Evolutionary conservation across 306 rosid species (phyloP).

Genomic region (Notholithocarpus densiflorus): DNA sequence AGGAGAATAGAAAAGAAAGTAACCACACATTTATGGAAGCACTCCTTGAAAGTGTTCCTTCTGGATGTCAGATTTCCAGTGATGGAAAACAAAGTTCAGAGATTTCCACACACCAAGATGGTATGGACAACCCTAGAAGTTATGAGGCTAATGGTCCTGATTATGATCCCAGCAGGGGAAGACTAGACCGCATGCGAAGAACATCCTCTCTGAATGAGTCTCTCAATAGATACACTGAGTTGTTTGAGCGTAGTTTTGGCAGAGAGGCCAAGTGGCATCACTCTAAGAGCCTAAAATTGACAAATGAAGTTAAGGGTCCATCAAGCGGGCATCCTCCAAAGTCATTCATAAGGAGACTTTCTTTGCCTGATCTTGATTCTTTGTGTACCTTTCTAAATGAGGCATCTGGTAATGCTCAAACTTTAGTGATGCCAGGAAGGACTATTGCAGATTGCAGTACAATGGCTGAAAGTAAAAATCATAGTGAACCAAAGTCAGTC

Average conservation of each 20-base stretch:
- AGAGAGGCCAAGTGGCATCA: conserved; percentile 37
- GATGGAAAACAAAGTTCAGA: conserved; percentile 38
- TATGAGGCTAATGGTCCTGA: conserved; percentile 29
- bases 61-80: conserved; percentile 19
- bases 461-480: conserved; percentile 20
- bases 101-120: conserved; percentile 24
- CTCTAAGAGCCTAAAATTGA: conserved; percentile 61
- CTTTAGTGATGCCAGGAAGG: conserved; percentile 31
- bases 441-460: conserved; percentile 9
- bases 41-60: conserved; percentile 8
- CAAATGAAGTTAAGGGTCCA: conserved; percentile 47
- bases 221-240: conserved; percentile 57
- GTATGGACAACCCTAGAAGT: conserved; percentile 7
- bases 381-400: conserved; percentile 57
- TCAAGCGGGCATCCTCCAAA: conserved; percentile 34
- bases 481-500: conserved; percentile 30
- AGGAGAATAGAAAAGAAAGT: conserved; percentile 55
- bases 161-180: conserved; percentile 30
- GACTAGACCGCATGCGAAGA: conserved; percentile 37
- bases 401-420: conserved; percentile 41
- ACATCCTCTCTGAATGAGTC: conserved; percentile 65
- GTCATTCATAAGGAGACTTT: conserved; percentile 61
- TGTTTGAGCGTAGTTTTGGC: conserved; percentile 53
- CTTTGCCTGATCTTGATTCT: conserved; percentile 68
- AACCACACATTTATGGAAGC: conserved; percentile 27